Evolutionary conservation across 371 early-diverging fungal species (phyloP), one percentile per base, ranked within the genome.

Genomic region (Rhizopus microsporus): DNA sequence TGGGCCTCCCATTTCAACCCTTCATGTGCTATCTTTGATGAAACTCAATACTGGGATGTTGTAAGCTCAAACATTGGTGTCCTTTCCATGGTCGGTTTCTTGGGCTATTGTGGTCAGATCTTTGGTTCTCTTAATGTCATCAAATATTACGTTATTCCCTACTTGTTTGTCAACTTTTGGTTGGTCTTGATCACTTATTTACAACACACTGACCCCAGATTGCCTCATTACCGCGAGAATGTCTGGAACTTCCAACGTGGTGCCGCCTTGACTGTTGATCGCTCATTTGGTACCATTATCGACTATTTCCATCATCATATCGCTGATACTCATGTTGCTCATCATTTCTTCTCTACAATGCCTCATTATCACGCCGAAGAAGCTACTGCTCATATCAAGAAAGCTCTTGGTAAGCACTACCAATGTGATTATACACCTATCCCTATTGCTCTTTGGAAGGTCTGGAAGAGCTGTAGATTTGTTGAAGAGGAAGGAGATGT

Each of bases 261-360:
- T 56, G 93, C 94, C 13, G 71, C 80, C 49, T 62, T 91, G 48
- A 81, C 85, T 52, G 89, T 95, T 15, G 95, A 95, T 67, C 90
- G 94, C 50, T 88, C 87, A 65, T 93, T 81, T 60, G 94, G 95
- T 58, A 74, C 73, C 70, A 61, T 93, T 63, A 75, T 93, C 69
- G 86, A 93, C 78, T 71, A 78, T 71, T 86, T 88, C 75, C 81
- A 89, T 75, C 94, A 93, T 70, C 88, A 88, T 60, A 92, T 92
- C 56, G 77, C 83, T 43, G 91, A 92, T 64, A 88, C 91, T 12
- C 93, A 92, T 62, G 91, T 94, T 38, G 91, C 88, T 16, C 95
- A 95, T 67, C 94, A 95, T 65, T 70, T 92, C 63, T 95, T 93
- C 77, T 89, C 90, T 23, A 86, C 83, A 32, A 93, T 95, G 93